phyloP scores from a whole-genome alignment of 1,284 basidiomycete species.

The Cutaneotrichosporon dermatis region DNA sequence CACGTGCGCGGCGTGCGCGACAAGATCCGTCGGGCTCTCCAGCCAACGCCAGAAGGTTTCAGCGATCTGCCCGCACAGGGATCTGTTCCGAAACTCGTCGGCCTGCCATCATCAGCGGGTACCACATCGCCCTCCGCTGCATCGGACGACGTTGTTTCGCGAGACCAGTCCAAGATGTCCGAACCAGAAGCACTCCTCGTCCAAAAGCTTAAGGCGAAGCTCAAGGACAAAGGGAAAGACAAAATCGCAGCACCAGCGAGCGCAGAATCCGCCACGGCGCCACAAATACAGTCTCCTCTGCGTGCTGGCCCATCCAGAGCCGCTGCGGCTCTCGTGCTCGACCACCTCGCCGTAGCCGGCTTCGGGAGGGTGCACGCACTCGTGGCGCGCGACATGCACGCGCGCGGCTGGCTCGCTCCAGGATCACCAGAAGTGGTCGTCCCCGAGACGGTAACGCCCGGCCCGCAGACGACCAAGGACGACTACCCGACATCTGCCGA shows the following conservation, averaged over 20 bases:
- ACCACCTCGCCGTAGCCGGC: conserved; percentile 75
- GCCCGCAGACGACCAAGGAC: not conserved
- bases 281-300: conserved; percentile 1
- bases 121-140: not conserved
- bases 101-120: conserved; percentile 2
- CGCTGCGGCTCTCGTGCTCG: conserved; percentile 66
- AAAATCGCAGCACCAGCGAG: not conserved
- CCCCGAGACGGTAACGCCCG: not conserved
- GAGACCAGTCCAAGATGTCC: not conserved
- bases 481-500: not conserved
- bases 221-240: not conserved
- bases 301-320: conserved; percentile 34
- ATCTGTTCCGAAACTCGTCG: conserved; percentile 9
- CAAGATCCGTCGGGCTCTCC: conserved; percentile 10
- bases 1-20: conserved; percentile 54
- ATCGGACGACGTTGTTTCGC: too few species aligned
- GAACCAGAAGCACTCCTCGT: conserved; percentile 1
- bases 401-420: conserved; percentile 13
- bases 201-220: not conserved
- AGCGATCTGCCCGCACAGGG: not conserved
- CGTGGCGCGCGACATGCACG: conserved; percentile 14
- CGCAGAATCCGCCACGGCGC: not conserved
- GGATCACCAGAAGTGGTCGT: not conserved
- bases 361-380: conserved; percentile 57
- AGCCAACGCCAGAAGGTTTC: conserved; percentile 4